Evolutionary conservation across 176 grass and related monocot species (phyloP).

Genomic region (Phoenix dactylifera): DNA sequence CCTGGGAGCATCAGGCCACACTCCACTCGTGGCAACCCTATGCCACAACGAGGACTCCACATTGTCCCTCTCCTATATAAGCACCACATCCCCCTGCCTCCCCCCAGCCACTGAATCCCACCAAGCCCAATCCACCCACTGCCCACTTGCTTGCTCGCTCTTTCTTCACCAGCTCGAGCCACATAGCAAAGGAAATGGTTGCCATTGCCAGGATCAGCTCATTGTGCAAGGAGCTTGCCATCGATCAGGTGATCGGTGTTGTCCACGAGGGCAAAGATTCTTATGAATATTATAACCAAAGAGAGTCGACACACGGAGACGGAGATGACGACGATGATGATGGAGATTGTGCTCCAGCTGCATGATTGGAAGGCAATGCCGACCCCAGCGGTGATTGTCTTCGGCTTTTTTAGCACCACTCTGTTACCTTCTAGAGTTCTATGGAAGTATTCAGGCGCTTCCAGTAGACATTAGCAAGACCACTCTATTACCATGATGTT

Average conservation of each 20-base stretch:
- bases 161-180: not conserved
- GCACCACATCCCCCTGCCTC: not conserved
- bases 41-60: conserved; percentile 35
- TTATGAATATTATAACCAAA: not conserved
- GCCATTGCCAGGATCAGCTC: no score
- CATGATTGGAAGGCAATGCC: conserved; percentile 14
- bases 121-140: no score
- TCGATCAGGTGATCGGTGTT: not conserved
- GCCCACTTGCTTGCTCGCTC: no score
- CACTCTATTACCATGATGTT: no score
- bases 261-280: not conserved
- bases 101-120: no score
- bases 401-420: no score
- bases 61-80: conserved; percentile 41
- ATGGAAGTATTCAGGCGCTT: no score
- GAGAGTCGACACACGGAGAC: conserved; percentile 31
- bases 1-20: conserved; percentile 21
- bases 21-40: conserved; percentile 16
- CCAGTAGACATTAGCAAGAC: no score
- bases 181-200: not conserved
- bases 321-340: conserved; percentile 47
- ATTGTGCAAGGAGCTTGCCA: no score
- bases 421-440: no score
- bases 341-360: conserved; percentile 58
- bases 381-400: no score